phyloP scores from a whole-genome alignment of 108 stramenopile genomes.

The Cyclostephanos tholiformis region DNA sequence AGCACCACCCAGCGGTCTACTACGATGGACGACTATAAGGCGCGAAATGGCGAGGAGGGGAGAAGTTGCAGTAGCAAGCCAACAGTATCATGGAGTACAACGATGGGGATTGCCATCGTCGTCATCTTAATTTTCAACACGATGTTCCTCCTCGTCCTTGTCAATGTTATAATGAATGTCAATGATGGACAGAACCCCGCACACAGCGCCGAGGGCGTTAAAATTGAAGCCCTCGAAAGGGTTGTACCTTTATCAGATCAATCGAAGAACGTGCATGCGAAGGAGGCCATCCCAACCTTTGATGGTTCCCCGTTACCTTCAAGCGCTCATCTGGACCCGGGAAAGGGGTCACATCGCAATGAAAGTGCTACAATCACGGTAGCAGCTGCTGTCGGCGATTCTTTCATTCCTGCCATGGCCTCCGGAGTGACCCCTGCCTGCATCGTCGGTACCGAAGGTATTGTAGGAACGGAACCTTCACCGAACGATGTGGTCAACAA shows the following conservation, averaged over 20 bases:
- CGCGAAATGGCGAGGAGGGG: not conserved
- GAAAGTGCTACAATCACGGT: not conserved
- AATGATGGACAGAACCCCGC: not conserved
- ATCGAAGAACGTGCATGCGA: not conserved
- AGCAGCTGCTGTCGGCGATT: not conserved
- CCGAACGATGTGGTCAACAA: not conserved
- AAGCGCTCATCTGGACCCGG: not conserved
- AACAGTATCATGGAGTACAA: not conserved
- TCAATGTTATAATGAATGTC: conserved; percentile 5
- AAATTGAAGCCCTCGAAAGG: not conserved
- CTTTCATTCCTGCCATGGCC: not conserved
- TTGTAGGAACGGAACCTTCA: not conserved
- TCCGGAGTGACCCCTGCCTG: not conserved
- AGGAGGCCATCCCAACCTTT: not conserved
- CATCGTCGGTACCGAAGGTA: not conserved
- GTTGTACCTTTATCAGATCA: not conserved
- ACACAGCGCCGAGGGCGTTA: not conserved
- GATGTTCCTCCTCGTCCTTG: conserved; percentile 29
- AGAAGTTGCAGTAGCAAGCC: not conserved
- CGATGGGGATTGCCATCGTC: conserved; percentile 15
- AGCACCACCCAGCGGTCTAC: not conserved
- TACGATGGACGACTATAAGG: not conserved
- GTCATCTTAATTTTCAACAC: conserved; percentile 25
- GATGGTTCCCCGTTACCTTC: not conserved
- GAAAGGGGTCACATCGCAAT: not conserved